These are phyloP conservation scores for Cladosporium sp. DNA, from an alignment of 2,329 filamentous ascomycete species.

Conservation along the genomic window DNA sequence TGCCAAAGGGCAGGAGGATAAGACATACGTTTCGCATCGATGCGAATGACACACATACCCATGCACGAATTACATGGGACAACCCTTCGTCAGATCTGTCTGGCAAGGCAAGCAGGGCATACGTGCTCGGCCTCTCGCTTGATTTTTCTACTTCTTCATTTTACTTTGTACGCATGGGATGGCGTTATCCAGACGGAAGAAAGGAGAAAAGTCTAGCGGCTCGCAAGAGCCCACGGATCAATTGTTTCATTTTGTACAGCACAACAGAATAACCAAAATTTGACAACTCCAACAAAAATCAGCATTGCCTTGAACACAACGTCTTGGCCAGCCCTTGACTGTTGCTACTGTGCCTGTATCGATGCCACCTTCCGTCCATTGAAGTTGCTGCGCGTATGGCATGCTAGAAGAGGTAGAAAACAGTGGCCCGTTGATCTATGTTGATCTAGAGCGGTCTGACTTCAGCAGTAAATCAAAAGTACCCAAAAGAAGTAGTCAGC, in stretches of 20 bases:
- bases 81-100: background rate
- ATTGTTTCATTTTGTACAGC: slow-evolving; percentile 6
- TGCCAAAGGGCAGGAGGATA: background rate
- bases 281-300: background rate
- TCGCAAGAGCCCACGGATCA: background rate
- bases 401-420: too few species aligned
- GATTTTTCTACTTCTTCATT: background rate
- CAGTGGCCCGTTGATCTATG: too few species aligned
- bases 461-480: too few species aligned
- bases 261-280: background rate
- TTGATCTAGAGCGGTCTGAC: too few species aligned
- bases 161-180: background rate
- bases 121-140: background rate
- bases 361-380: background rate
- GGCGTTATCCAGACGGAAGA: slow-evolving; percentile 1
- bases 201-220: background rate
- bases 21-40: background rate
- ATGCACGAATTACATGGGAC: background rate
- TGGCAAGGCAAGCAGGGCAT: background rate
- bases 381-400: too few species aligned
- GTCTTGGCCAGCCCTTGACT: background rate
- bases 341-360: background rate
- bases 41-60: background rate
- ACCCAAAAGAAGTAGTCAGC: too few species aligned
- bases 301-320: background rate